Percentiles rank a stretch among this genome's conserved stretches.
Conservation (phyloP, 1,284 basidiomycete genomes). For the Apiotrichum sp. region DNA sequence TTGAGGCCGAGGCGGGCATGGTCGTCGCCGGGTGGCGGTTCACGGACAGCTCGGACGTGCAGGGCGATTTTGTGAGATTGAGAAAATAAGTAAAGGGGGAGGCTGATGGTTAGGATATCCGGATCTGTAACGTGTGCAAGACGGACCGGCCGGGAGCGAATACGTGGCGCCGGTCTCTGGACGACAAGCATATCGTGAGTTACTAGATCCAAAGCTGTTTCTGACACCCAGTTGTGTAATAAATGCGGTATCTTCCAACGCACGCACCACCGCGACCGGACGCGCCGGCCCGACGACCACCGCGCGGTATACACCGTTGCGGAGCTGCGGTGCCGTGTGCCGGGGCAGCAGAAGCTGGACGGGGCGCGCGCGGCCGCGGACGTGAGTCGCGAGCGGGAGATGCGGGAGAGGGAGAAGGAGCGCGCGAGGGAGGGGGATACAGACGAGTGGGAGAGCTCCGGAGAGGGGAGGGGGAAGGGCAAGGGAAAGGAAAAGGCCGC, state of each 20-base stretch:
- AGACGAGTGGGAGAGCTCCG: too few relatives aligned
- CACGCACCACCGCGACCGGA: constrained; percentile 7
- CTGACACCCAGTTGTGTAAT: constrained; percentile 11
- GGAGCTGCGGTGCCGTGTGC: background rate
- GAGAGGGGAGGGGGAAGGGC: too few relatives aligned
- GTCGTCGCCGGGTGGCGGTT: background rate
- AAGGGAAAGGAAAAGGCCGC: too few relatives aligned
- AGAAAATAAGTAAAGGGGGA: background rate
- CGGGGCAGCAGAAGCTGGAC: background rate
- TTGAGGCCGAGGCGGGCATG: background rate
- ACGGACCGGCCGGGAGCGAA: constrained; percentile 10
- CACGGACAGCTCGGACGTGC: background rate
- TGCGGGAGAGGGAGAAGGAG: too few relatives aligned
- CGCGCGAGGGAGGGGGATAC: too few relatives aligned
- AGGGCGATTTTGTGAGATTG: background rate
- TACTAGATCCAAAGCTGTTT: background rate
- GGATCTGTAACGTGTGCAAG: constrained; percentile 10
- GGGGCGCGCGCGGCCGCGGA: background rate
- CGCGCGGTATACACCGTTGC: background rate
- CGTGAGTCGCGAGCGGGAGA: background rate
- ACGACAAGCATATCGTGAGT: constrained; percentile 8
- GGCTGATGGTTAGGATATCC: background rate
- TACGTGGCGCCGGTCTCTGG: constrained; percentile 11
- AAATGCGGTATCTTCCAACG: constrained; percentile 15
- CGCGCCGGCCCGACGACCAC: background rate